Base-by-base conservation (phyloP, 164 flowering plant genomes). In the Piper longum region DNA sequence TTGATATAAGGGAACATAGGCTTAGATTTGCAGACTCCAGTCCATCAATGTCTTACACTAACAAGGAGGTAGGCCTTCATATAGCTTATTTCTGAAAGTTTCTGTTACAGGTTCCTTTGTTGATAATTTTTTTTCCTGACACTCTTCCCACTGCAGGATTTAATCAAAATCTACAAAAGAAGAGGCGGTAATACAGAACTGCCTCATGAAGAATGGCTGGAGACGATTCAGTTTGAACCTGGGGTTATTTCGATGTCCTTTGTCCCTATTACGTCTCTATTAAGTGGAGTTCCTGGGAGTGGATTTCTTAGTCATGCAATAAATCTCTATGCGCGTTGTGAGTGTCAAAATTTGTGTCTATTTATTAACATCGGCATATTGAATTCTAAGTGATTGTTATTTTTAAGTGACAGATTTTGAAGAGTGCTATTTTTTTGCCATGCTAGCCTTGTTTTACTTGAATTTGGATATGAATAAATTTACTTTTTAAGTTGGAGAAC, bases 221-320 rank as follows among this genome's bases (percentile, higher is more conserved):
- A 82, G 45, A 83, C 90, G 7, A 96, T 92, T 63, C 91, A 84
- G 67, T 55, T 48, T 18, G 83, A 85, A 62, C 97, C 97, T 62
- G 98, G 86, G 74, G 95, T 84, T 51, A 89, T 89, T 71, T 83
- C 96, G 51, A 85, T 93, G 97, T 79, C 91, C 43, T 93, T 93
- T 73, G 79, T 93, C 26, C 97, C 98, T 57, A 88, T 93, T 57
- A 85, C 97, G 7, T 93, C 98, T 66, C 78, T 93, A 43, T 74
- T 93, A 74, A 85, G 77, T 80, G 98, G 97, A 59, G 81, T 93
- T 43, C 81, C 88, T 12, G 97, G 98, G 65, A 84, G 97, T 76
- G 98, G 98, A 70, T 93, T 86, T 78, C 77, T 90, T 78, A 93
- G 90, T 76, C 98, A 93, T 79, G 98, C 98, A 63, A 88, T 93